These are phyloP conservation scores for Angophora floribunda DNA, from an alignment of 345 rosid species.

Conservation along the genomic window DNA sequence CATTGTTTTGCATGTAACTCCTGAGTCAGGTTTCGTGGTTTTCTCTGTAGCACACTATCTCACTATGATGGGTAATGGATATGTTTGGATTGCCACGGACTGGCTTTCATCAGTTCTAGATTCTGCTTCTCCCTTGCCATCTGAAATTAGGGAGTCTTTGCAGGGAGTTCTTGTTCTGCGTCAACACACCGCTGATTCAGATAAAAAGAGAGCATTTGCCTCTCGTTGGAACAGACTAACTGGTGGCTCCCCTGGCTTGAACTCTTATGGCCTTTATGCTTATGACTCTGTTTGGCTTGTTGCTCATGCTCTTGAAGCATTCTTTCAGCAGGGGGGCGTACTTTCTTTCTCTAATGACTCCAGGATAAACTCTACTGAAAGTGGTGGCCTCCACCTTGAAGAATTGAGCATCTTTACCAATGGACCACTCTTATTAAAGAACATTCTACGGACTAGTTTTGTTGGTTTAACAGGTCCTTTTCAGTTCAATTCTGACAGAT, in stretches of 20 bases:
- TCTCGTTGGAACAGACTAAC: constrained; percentile 53
- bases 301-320: constrained; percentile 69
- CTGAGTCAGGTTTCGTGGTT: constrained; percentile 38
- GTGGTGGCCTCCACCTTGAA: constrained; percentile 54
- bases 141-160: constrained; percentile 51
- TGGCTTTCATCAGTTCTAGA: constrained; percentile 70
- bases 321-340: constrained; percentile 59
- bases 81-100: constrained; percentile 92
- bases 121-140: constrained; percentile 40
- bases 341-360: constrained; percentile 77
- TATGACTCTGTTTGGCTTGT: constrained; percentile 87
- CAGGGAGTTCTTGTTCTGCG: constrained; percentile 84
- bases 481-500: constrained; percentile 45
- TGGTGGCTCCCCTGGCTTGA: constrained; percentile 48
- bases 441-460: constrained; percentile 46
- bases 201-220: constrained; percentile 41
- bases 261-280: constrained; percentile 76
- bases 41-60: constrained; percentile 68
- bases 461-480: constrained; percentile 77
- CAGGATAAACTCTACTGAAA: constrained; percentile 27
- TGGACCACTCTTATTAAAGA: constrained; percentile 49
- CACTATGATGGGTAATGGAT: constrained; percentile 90
- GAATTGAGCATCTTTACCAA: constrained; percentile 57
- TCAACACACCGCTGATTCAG: constrained; percentile 73
- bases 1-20: constrained; percentile 55